Base-by-base conservation (phyloP, 495 filamentous ascomycete species). In the Rhypophila decipiens region DNA sequence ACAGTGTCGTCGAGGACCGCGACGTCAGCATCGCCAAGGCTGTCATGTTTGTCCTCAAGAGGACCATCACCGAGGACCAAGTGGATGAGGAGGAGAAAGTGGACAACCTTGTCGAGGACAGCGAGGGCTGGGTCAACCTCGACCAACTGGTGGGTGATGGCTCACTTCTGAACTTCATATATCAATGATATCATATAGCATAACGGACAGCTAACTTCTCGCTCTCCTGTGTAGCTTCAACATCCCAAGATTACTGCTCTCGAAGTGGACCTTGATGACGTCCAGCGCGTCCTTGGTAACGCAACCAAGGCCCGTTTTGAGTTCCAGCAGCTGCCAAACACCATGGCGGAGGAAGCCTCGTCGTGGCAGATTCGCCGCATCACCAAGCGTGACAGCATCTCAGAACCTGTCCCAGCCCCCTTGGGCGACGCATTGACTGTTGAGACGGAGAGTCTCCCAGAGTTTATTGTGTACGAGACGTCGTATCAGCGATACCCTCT, bases 1-100 rank as follows among this genome's bases (percentile, higher is more conserved):
- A 71, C 58, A 65, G 63, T 40, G 52, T 70, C 21, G 63, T 67
- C 7, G 68, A 73, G 43, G 66, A 73, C 31, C 55, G 64, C 37
- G 70, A 73, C 36, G 51, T 50, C 3, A 58, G 58, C 43, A 53
- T 71, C 17, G 57, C 64, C 48, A 71, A 73, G 54, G 68, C 70
- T 13, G 46, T 73, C 29, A 61, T 60, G 46, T 71, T 67, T 36
- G 64, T 69, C 20, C 46, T 73, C 23, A 73, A 71, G 55, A 56
- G 68, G 9, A 65, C 67, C 18, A 56, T 70, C 19, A 47, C 53
- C 36, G 55, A 67, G 24, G 58, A 53, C 22, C 61, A 68, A 18
- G 52, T 56, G 7, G 61, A 70, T 42, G 67, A 66, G 10, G 67
- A 63, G 1, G 60, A 63, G 0, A 57, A 63, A 2, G 57, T 59